Base-by-base conservation (phyloP, 148 eudicot genomes). In the Talinum fruticosum region DNA sequence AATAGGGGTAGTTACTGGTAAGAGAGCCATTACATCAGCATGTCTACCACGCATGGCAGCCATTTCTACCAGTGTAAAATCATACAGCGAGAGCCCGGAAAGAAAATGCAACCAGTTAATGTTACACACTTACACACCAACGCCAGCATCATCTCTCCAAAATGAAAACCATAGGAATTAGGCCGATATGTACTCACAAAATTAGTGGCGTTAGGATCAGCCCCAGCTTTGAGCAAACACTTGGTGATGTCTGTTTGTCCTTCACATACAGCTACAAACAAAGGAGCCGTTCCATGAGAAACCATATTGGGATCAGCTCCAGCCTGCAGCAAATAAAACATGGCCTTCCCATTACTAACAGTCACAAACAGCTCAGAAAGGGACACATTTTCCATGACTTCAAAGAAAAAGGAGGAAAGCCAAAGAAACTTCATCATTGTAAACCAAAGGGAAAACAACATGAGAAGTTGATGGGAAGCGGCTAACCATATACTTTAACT, bases 271-370 rank as follows among this genome's bases (percentile, higher is more conserved):
- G 74, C 79, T 28, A 34, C 2, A 36, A 69, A 4, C 66, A 77
- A 53, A n/a, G 79, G 79, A 34, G 65, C n/a, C 41, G n/a, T 62
- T 49, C 49, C 66, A 24, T 7, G 66, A 1, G 44, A 35, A 26
- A 47, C 26, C 13, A 68, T 13, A 67, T 77, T 77, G 8, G 73
- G 73, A 68, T 77, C 79, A 77, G 79, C 79, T 68, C 79, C 66
- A 24, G 23, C 24, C 79, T 77, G 79, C 75, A 51, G 36, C 30
- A 51, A 47, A 21, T 4, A 23, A 57, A 57, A n/a, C 61, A 29
- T 72, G 33, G 36, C n/a, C n/a, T n/a, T n/a, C n/a, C n/a, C n/a
- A 6, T 24, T 69, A 69, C 35, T 38, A 45, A 72, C 53, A 10
- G 18, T 41, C 7, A 41, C 47, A 41, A 38, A 41, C 7, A 41